phyloP scores from a whole-genome alignment of 1,284 basidiomycete genomes.

The Austroboletus novae-zelandiae region DNA sequence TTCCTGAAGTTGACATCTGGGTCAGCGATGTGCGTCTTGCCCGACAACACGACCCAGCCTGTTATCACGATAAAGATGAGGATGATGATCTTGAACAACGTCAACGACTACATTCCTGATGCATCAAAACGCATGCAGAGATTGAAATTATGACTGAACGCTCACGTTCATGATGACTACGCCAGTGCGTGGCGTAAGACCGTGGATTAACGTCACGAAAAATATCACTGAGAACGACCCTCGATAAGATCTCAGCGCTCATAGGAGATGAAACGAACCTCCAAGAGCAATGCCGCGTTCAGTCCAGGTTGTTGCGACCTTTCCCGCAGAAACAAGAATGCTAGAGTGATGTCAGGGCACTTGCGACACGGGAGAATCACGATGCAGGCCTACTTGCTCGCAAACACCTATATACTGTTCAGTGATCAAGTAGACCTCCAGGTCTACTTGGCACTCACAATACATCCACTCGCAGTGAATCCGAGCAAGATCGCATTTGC shows the following conservation, averaged over 20 bases:
- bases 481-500: constrained; percentile 48
- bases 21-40: constrained; percentile 42
- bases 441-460: constrained; percentile 37
- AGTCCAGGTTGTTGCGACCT: constrained; percentile 44
- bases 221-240: constrained; percentile 35
- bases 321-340: constrained; percentile 46
- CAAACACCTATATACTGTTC: constrained; percentile 31
- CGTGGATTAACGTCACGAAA: constrained; percentile 46
- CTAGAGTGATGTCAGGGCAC: constrained; percentile 26
- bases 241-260: not conserved
- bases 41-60: constrained; percentile 52
- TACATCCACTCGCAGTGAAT: constrained; percentile 56
- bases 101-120: constrained; percentile 7
- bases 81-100: constrained; percentile 28
- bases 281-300: constrained; percentile 57
- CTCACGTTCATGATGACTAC: constrained; percentile 49
- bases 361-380: not conserved
- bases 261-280: constrained; percentile 32
- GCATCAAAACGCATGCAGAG: constrained; percentile 1
- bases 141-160: not conserved
- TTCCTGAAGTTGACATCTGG: constrained; percentile 46
- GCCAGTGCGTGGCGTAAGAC: constrained; percentile 44
- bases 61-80: constrained; percentile 26
- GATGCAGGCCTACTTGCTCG: constrained; percentile 35
- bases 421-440: not conserved